Conservation (phyloP, 2,329 filamentous ascomycete species). For the Pseudopithomyces maydicus region DNA sequence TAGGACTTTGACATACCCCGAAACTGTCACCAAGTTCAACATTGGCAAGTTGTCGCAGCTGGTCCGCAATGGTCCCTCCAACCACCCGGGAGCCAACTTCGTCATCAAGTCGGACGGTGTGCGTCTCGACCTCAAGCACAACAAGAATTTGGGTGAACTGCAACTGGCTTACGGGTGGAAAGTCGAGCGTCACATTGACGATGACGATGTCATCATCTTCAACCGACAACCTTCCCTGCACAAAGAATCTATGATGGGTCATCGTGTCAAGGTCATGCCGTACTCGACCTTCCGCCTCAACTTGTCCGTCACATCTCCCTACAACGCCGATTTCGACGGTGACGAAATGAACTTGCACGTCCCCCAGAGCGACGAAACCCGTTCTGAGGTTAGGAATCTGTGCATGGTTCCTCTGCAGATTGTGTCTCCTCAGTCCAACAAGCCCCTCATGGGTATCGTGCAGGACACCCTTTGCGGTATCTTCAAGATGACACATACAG, state of each 20-base stretch:
- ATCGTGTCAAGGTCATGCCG: constrained; percentile 96
- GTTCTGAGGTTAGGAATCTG: constrained; percentile 90
- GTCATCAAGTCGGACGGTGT: constrained; percentile 93
- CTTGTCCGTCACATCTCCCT: constrained; percentile 94
- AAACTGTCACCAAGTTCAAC: constrained; percentile 97
- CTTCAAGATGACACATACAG: constrained; percentile 89
- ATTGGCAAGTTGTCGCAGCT: constrained; percentile 88
- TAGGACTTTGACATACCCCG: constrained; percentile 90
- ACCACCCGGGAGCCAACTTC: constrained; percentile 95
- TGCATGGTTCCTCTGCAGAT: constrained; percentile 99
- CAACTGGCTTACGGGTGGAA: constrained; percentile 96
- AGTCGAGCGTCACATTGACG: constrained; percentile 93
- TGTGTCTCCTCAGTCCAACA: constrained; percentile 95
- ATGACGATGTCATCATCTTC: constrained; percentile 98
- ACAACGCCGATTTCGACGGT: constrained; percentile 99
- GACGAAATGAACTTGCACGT: constrained; percentile 99
- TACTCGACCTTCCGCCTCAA: constrained; percentile 99
- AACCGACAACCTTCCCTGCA: constrained; percentile 98
- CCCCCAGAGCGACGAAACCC: constrained; percentile 94
- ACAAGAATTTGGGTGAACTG: constrained; percentile 84
- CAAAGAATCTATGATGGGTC: constrained; percentile 99
- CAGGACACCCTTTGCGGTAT: constrained; percentile 96
- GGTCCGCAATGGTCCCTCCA: constrained; percentile 91
- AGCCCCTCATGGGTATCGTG: constrained; percentile 98
- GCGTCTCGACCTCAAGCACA: constrained; percentile 91